Percentiles rank a stretch among this genome's conserved stretches.
These are phyloP conservation scores for Fraxinus excelsior DNA, from an alignment of 257 asterid genomes.

Conservation along the genomic window DNA sequence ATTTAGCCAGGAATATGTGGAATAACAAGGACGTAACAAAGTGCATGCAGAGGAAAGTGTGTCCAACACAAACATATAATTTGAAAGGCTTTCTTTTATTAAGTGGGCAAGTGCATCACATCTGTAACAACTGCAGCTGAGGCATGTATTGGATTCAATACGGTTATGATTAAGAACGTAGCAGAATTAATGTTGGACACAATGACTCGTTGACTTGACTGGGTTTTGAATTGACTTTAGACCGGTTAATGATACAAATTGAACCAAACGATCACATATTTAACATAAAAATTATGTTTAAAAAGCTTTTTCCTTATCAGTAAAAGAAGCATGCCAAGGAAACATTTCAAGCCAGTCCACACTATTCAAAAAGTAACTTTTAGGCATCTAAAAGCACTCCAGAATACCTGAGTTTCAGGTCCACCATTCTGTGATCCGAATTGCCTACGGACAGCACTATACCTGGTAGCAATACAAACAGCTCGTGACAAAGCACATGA, in stretches of 20 bases:
- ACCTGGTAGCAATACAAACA: conserved; percentile 92
- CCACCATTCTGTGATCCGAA: conserved; percentile 93
- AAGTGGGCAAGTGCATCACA: neutral
- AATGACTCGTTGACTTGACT: conserved; percentile 11
- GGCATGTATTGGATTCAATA: neutral
- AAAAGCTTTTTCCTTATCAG: conserved; percentile 5
- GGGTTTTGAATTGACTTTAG: conserved; percentile 16
- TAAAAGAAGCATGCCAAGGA: conserved; percentile 9
- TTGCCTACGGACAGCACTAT: conserved; percentile 96
- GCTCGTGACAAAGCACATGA: conserved; percentile 90
- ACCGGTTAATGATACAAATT: conserved; percentile 15
- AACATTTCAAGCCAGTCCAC: conserved; percentile 4
- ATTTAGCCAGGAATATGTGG: conserved; percentile 5
- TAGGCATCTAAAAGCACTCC: neutral
- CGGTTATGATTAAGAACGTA: neutral
- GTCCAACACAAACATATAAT: neutral
- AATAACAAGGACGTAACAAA: neutral
- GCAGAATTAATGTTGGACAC: neutral
- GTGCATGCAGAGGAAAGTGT: neutral
- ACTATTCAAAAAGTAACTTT: conserved; percentile 10
- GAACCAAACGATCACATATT: neutral
- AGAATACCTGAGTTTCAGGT: conserved; percentile 86
- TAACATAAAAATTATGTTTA: neutral
- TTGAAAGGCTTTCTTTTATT: neutral
- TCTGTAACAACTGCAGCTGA: neutral